Percentiles rank a stretch among this genome's conserved stretches.
phyloP scores from a whole-genome alignment of 163 green algal genomes.

The Chlamydomonas reinhardtii region DNA sequence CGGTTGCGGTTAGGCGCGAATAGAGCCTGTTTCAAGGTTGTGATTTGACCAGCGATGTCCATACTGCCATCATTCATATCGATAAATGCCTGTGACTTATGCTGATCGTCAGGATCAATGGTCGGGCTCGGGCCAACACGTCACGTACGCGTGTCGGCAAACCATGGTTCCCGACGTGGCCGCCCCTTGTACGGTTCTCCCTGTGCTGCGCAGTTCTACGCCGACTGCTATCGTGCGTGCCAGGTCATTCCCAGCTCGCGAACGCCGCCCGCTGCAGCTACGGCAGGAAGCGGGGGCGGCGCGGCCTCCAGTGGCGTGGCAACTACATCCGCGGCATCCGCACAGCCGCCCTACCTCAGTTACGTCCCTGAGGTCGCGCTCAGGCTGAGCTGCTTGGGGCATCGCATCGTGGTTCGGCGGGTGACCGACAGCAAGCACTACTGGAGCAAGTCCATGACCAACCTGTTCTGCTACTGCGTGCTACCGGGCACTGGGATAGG shows the following conservation, averaged over 20 bases:
- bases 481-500: slow-evolving; percentile 26
- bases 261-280: neutral
- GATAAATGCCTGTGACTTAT: no score
- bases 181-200: no score
- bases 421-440: slow-evolving; percentile 56
- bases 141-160: no score
- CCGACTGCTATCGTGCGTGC: slow-evolving; percentile 31
- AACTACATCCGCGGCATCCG: no score
- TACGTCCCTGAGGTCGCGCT: slow-evolving; percentile 41
- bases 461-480: slow-evolving; percentile 59
- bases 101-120: no score
- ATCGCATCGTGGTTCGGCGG: slow-evolving; percentile 55
- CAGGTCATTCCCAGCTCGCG: neutral
- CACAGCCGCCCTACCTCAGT: slow-evolving; percentile 7
- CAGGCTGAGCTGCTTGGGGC: slow-evolving; percentile 48
- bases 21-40: no score
- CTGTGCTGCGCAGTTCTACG: slow-evolving; percentile 31
- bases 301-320: neutral
- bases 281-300: neutral
- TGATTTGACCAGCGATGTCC: no score
- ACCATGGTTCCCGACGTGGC: no score
- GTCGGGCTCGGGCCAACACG: no score
- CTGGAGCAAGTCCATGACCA: slow-evolving; percentile 62
- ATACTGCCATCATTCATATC: no score
- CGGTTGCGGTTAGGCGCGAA: no score